phyloP scores from a whole-genome alignment of 1,284 basidiomycete genomes.

The Ceratobasidium sp. region DNA sequence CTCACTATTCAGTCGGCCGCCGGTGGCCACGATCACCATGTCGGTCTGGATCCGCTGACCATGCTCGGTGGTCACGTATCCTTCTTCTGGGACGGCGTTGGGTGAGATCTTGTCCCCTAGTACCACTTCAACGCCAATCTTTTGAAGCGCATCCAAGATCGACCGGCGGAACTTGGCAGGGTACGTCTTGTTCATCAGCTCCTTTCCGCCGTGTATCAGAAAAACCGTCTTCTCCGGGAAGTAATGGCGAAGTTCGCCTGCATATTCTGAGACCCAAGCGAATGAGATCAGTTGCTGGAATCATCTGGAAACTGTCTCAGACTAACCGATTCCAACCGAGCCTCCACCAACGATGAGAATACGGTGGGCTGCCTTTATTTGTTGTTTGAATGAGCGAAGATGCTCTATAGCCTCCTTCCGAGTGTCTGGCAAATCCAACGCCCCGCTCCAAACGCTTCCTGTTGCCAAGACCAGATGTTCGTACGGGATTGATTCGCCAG shows the following conservation, averaged over 20 bases:
- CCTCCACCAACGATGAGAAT: constrained; percentile 69
- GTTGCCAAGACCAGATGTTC: constrained; percentile 63
- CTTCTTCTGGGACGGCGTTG: constrained; percentile 11
- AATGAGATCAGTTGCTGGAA: constrained; percentile 23
- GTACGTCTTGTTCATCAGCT: constrained; percentile 66
- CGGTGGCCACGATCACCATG: constrained; percentile 55
- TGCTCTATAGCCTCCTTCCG: constrained; percentile 52
- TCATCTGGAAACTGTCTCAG: background rate
- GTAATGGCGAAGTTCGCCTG: constrained; percentile 64
- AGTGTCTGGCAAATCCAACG: constrained; percentile 56
- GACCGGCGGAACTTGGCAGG: constrained; percentile 61
- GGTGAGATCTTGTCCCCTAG: constrained; percentile 64
- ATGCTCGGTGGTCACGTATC: constrained; percentile 57
- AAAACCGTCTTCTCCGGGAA: constrained; percentile 67
- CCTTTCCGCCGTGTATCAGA: constrained; percentile 62
- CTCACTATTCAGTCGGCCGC: constrained; percentile 18
- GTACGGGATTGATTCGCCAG: constrained; percentile 61
- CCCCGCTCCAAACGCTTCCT: constrained; percentile 62
- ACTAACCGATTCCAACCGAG: constrained; percentile 65
- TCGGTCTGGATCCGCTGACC: constrained; percentile 64
- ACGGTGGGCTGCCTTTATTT: constrained; percentile 58
- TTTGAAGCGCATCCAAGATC: constrained; percentile 54
- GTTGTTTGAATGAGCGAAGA: constrained; percentile 55
- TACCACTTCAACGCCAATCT: constrained; percentile 60
- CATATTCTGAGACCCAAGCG: constrained; percentile 52